These are phyloP conservation scores for Trifolium subterraneum DNA, from an alignment of 306 rosid species.

Conservation along the genomic window DNA sequence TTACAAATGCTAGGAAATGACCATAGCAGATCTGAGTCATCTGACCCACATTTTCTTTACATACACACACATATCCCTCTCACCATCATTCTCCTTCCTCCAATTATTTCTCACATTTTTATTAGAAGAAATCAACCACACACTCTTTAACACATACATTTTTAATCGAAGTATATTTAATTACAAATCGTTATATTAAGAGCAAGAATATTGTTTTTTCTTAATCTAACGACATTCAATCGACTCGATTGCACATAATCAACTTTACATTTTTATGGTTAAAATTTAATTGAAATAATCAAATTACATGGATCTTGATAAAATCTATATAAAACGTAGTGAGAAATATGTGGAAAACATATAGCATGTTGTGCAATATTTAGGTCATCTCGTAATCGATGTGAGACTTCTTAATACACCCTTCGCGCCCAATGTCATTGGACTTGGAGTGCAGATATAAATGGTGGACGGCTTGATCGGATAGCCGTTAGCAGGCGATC, in stretches of 20 bases:
- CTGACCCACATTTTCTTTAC: slow-evolving; percentile 46
- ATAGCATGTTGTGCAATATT: too few species aligned
- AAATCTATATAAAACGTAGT: too few species aligned
- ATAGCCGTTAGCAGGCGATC: too few species aligned
- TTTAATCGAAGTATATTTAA: neutral
- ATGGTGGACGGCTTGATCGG: too few species aligned
- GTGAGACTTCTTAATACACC: too few species aligned
- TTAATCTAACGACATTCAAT: neutral
- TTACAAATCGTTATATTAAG: neutral
- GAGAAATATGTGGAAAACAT: too few species aligned
- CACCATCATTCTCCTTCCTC: neutral
- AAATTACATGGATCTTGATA: too few species aligned
- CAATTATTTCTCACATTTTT: neutral
- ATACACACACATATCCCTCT: slow-evolving; percentile 29
- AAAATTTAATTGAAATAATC: neutral
- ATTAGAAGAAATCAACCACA: too few species aligned
- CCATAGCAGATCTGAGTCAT: slow-evolving; percentile 57
- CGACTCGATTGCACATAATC: neutral
- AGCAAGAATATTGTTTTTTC: neutral
- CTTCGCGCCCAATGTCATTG: too few species aligned
- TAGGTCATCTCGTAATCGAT: too few species aligned
- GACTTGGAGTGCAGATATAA: too few species aligned
- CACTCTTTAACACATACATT: neutral
- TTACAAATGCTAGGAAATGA: slow-evolving; percentile 51
- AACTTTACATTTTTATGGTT: neutral